Evolutionary conservation across 2,329 filamentous ascomycete species (phyloP).

Genomic region (Emericellopsis atlantica): DNA sequence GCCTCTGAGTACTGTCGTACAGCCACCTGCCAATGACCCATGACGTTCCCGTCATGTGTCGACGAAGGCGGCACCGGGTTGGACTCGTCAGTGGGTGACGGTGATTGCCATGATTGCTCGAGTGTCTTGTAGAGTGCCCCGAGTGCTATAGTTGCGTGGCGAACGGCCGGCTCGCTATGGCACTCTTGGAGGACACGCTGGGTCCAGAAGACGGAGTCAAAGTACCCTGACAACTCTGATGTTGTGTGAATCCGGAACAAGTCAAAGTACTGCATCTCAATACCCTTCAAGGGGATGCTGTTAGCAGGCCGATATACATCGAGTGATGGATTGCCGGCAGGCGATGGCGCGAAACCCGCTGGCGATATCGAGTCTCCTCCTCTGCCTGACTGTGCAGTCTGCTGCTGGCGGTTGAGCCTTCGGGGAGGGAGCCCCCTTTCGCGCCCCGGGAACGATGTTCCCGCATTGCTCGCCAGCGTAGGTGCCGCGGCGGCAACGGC

Average conservation of each 20-base stretch:
- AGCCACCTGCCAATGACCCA: slow-evolving; percentile 46
- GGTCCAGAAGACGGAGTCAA: slow-evolving; percentile 54
- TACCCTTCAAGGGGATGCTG: slow-evolving; percentile 32
- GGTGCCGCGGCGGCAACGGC: slow-evolving; percentile 6
- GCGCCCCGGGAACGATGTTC: background rate
- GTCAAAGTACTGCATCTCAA: slow-evolving; percentile 48
- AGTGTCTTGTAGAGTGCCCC: slow-evolving; percentile 56
- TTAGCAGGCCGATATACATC: slow-evolving; percentile 28
- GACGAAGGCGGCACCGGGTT: slow-evolving; percentile 1
- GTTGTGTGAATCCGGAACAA: slow-evolving; percentile 50
- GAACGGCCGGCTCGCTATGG: slow-evolving; percentile 46
- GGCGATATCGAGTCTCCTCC: background rate
- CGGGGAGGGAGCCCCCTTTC: slow-evolving; percentile 18
- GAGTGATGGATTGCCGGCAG: slow-evolving; percentile 14
- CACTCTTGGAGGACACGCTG: slow-evolving; percentile 50
- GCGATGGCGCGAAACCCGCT: slow-evolving; percentile 8
- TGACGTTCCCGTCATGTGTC: slow-evolving; percentile 19
- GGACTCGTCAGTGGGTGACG: slow-evolving; percentile 3
- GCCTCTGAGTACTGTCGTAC: slow-evolving; percentile 47
- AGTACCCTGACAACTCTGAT: slow-evolving; percentile 52
- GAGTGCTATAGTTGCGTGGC: slow-evolving; percentile 52
- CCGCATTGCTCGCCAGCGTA: no score
- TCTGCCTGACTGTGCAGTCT: background rate
- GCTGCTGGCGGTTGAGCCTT: slow-evolving; percentile 10
- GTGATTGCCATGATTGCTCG: slow-evolving; percentile 34